Evolutionary conservation across 2,329 filamentous ascomycete species (phyloP).

Genomic region (Nemania bipapillata): DNA sequence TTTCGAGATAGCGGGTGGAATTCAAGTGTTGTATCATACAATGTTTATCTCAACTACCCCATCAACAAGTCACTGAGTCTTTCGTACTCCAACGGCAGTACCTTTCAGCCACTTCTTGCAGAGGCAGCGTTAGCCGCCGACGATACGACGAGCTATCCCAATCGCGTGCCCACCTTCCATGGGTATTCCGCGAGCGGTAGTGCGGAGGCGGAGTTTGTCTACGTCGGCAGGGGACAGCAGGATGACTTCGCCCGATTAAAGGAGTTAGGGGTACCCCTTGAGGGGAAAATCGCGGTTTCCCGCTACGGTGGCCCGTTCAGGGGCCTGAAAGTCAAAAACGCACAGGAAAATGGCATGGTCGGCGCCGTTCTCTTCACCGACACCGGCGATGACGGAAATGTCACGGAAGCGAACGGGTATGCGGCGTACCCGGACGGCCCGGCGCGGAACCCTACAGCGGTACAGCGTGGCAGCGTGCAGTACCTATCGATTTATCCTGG

Average conservation of each 20-base stretch:
- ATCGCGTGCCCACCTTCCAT: constrained; percentile 81
- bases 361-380: constrained; percentile 78
- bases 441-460: constrained; percentile 78
- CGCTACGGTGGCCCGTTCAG: constrained; percentile 83
- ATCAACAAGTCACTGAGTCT: constrained; percentile 63
- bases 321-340: constrained; percentile 84
- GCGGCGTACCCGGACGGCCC: constrained; percentile 79
- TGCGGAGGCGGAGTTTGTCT: constrained; percentile 79
- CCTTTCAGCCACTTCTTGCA: constrained; percentile 73
- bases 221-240: constrained; percentile 79
- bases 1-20: constrained; percentile 48
- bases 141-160: constrained; percentile 73
- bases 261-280: constrained; percentile 72
- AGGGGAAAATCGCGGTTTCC: constrained; percentile 80
- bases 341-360: constrained; percentile 79
- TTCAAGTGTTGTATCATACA: constrained; percentile 47
- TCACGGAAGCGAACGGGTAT: constrained; percentile 79
- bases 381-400: constrained; percentile 77
- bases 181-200: constrained; percentile 84
- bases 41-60: constrained; percentile 61
- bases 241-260: constrained; percentile 77
- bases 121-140: constrained; percentile 80
- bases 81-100: constrained; percentile 56
- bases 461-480: constrained; percentile 81
- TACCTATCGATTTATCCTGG: constrained; percentile 71